Evolutionary conservation across 352 stramenopile species (phyloP).

Genomic region (Peronospora belbahrii): DNA sequence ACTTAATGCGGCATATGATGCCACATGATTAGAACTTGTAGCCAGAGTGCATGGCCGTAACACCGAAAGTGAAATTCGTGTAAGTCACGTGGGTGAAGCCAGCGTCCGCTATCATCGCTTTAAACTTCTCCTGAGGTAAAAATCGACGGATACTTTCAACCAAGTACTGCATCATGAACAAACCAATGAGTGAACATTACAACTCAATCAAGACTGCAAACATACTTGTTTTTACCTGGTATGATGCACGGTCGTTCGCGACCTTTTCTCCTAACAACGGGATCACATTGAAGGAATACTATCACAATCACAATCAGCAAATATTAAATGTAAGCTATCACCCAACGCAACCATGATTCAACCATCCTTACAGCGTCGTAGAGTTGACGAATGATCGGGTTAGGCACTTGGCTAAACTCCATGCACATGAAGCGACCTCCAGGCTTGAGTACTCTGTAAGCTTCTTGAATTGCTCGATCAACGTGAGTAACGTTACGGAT

Average conservation of each 20-base stretch:
- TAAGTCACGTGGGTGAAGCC: conserved; percentile 92
- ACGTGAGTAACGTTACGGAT: conserved; percentile 98
- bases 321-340: neutral
- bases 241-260: conserved; percentile 93
- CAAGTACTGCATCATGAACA: conserved; percentile 77
- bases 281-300: conserved; percentile 99
- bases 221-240: conserved; percentile 67
- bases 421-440: conserved; percentile 97
- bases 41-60: conserved; percentile 95
- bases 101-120: conserved; percentile 90
- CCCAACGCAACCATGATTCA: neutral
- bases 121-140: conserved; percentile 93
- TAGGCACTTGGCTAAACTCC: conserved; percentile 94
- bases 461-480: conserved; percentile 91
- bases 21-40: conserved; percentile 85
- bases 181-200: neutral
- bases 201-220: neutral
- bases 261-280: conserved; percentile 92
- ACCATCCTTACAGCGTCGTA: conserved; percentile 88
- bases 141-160: conserved; percentile 99
- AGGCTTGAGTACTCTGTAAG: conserved; percentile 92
- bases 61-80: conserved; percentile 95
- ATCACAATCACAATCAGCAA: conserved; percentile 1
- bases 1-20: too few relatives aligned
- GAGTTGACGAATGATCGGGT: conserved; percentile 86